Conservation (phyloP, 2,329 filamentous ascomycete species). For the Pochonia chlamydosporia region DNA sequence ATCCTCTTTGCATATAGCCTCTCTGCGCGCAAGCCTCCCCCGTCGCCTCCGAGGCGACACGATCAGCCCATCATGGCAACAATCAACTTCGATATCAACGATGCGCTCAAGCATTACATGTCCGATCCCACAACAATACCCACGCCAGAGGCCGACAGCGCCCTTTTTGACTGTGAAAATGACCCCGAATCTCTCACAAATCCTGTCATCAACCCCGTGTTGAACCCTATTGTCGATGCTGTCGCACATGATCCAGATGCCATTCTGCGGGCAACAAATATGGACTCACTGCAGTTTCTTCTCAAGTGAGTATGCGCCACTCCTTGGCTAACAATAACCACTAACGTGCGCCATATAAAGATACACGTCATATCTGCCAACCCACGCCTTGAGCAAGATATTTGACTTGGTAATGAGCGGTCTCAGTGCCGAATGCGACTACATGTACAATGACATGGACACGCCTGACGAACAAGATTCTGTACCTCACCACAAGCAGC, state of each 20-base stretch:
- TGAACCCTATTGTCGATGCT: conserved; percentile 89
- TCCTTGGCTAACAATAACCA: conserved; percentile 6
- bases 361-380: conserved; percentile 72
- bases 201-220: conserved; percentile 71
- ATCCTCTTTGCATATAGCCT: background rate
- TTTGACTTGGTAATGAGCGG: conserved; percentile 87
- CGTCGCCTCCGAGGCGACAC: conserved; percentile 13
- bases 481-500: conserved; percentile 78
- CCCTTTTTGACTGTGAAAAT: conserved; percentile 86
- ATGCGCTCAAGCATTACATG: conserved; percentile 94
- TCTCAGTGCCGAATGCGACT: conserved; percentile 77
- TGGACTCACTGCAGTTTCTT: conserved; percentile 92
- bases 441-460: conserved; percentile 79
- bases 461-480: conserved; percentile 81
- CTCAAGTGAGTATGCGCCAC: conserved; percentile 72
- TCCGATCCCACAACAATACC: conserved; percentile 80
- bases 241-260: conserved; percentile 89
- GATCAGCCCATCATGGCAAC: conserved; percentile 55
- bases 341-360: conserved; percentile 60
- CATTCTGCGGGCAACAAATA: conserved; percentile 68
- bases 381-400: conserved; percentile 82
- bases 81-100: conserved; percentile 90
- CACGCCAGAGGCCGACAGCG: conserved; percentile 78
- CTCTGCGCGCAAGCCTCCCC: conserved; percentile 5
- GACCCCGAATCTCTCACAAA: conserved; percentile 79